Conservation (phyloP, 805 yeast genomes). For the Candida pini region DNA sequence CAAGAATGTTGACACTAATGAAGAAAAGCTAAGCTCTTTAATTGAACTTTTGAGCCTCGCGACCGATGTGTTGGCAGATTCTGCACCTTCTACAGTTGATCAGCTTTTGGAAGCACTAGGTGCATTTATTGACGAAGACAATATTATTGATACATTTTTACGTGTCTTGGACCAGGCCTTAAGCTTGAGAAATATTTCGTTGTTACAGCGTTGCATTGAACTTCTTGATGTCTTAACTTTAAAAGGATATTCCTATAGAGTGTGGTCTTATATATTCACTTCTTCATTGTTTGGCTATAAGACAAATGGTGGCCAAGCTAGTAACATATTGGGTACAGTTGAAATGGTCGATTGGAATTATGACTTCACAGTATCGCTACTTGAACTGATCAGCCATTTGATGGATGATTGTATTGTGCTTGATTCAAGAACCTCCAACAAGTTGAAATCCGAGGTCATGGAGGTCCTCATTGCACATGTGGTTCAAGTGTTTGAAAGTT, state of each 20-base stretch:
- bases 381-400: slow-evolving; percentile 50
- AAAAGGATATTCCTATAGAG: slow-evolving; percentile 50
- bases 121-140: slow-evolving; percentile 28
- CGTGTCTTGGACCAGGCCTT: slow-evolving; percentile 65
- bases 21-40: slow-evolving; percentile 35
- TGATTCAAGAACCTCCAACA: slow-evolving; percentile 31
- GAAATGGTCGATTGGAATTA: slow-evolving; percentile 69
- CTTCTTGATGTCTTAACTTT: slow-evolving; percentile 43
- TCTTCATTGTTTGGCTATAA: slow-evolving; percentile 59
- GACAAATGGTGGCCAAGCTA: slow-evolving; percentile 60
- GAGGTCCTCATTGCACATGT: slow-evolving; percentile 49
- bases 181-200: slow-evolving; percentile 43
- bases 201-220: slow-evolving; percentile 40
- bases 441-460: slow-evolving; percentile 49
- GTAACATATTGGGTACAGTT: slow-evolving; percentile 58
- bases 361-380: slow-evolving; percentile 53
- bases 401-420: slow-evolving; percentile 43
- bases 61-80: slow-evolving; percentile 38
- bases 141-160: slow-evolving; percentile 49
- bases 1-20: slow-evolving; percentile 31
- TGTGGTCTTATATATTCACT: slow-evolving; percentile 73
- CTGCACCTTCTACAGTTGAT: slow-evolving; percentile 26
- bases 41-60: slow-evolving; percentile 48
- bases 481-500: slow-evolving; percentile 69
- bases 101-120: slow-evolving; percentile 29